phyloP scores from a whole-genome alignment of 345 rosid species.

The Draba incana region DNA sequence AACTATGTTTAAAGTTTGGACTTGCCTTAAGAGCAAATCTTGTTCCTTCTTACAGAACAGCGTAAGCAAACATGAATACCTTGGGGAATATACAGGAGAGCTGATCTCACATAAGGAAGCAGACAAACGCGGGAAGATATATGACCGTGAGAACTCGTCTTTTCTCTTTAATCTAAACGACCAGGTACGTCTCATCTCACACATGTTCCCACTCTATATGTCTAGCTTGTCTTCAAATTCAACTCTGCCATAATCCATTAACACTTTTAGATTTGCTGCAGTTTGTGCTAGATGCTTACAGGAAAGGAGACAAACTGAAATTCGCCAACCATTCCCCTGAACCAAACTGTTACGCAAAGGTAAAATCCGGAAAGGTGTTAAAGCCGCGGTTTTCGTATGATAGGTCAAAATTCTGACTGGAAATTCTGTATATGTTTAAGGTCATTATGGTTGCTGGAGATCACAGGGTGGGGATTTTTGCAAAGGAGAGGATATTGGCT shows the following conservation, averaged over 20 bases:
- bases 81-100: conserved; percentile 99
- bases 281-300: conserved; percentile 98
- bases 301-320: conserved; percentile 97
- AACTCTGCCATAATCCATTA: background rate
- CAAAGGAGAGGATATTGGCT: conserved; percentile 83
- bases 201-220: background rate
- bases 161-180: conserved; percentile 97
- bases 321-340: conserved; percentile 98
- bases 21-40: conserved; percentile 21
- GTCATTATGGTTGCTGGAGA: conserved; percentile 98
- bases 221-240: conserved; percentile 12
- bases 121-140: conserved; percentile 97
- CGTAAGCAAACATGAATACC: conserved; percentile 94
- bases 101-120: conserved; percentile 98
- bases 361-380: conserved; percentile 28
- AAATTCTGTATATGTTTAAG: conserved; percentile 46
- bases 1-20: background rate
- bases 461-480: conserved; percentile 94
- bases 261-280: conserved; percentile 47
- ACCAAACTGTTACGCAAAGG: conserved; percentile 99
- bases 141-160: conserved; percentile 97
- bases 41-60: conserved; percentile 62
- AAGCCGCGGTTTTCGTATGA: background rate
- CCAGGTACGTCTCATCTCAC: conserved; percentile 59
- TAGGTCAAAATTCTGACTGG: background rate